phyloP scores from a whole-genome alignment of 441 rosid species.

The Pelargonium fulgidum region DNA sequence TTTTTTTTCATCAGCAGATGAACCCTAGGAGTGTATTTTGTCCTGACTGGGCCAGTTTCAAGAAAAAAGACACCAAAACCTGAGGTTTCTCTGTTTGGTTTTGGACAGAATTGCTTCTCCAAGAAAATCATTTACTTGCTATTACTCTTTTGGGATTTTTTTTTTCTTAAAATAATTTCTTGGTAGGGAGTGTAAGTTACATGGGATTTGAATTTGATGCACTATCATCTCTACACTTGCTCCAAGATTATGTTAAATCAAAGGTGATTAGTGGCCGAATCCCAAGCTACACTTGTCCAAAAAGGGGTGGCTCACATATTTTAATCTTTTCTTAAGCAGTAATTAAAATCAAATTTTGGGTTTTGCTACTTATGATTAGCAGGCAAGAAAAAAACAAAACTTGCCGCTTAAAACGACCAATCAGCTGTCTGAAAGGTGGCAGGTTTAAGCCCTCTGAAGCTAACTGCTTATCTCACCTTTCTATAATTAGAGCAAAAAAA shows the following conservation, averaged over 20 bases:
- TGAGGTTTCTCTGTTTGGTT: neutral
- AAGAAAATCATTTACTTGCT: neutral
- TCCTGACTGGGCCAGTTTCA: neutral
- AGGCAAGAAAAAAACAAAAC: too few species aligned
- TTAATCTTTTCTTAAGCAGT: neutral
- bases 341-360: neutral
- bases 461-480: neutral
- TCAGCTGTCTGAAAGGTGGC: neutral
- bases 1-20: neutral
- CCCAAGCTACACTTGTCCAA: neutral
- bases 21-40: neutral
- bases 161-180: neutral
- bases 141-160: neutral
- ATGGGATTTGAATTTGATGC: neutral
- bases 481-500: neutral
- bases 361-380: too few species aligned
- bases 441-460: too few species aligned
- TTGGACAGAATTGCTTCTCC: neutral
- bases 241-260: neutral
- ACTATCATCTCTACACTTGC: neutral
- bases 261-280: neutral
- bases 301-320: neutral
- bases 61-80: neutral
- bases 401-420: neutral
- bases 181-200: neutral